phyloP scores from a whole-genome alignment of 2,329 filamentous ascomycete species.

The Metarhizium brunneum region DNA sequence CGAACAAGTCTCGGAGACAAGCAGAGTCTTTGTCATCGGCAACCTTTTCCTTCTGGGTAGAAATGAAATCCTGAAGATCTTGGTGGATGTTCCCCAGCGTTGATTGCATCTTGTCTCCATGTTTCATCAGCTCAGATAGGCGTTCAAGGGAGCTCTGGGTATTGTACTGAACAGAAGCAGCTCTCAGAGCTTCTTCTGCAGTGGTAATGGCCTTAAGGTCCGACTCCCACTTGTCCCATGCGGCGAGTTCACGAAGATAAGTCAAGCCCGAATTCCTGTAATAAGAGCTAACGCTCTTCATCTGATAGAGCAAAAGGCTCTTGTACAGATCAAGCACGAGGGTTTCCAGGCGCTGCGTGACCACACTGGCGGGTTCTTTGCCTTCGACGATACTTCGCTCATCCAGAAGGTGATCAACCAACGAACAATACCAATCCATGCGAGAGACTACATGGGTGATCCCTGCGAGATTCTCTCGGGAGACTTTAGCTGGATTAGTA shows the following conservation, averaged over 20 bases:
- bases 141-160: slow-evolving; percentile 7
- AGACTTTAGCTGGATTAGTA: slow-evolving; percentile 8
- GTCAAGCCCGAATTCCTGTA: slow-evolving; percentile 7
- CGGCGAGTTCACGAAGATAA: slow-evolving; percentile 7
- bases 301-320: slow-evolving; percentile 8
- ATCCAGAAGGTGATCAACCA: slow-evolving; percentile 8
- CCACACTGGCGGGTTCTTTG: slow-evolving; percentile 3
- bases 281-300: slow-evolving; percentile 9
- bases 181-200: slow-evolving; percentile 6
- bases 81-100: slow-evolving; percentile 7
- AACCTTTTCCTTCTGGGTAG: slow-evolving; percentile 7
- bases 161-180: slow-evolving; percentile 8
- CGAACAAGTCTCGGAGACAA: slow-evolving; percentile 9
- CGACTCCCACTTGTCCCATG: slow-evolving; percentile 6
- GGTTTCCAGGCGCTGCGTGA: slow-evolving; percentile 5
- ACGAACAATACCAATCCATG: slow-evolving; percentile 8
- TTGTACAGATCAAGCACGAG: slow-evolving; percentile 8
- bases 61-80: slow-evolving; percentile 9
- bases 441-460: slow-evolving; percentile 8
- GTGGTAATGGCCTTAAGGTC: slow-evolving; percentile 5
- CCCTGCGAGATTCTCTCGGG: slow-evolving; percentile 5
- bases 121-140: slow-evolving; percentile 7
- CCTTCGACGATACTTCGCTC: slow-evolving; percentile 7
- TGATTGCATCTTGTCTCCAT: slow-evolving; percentile 8
- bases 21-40: slow-evolving; percentile 8